phyloP scores from a whole-genome alignment of 2,329 filamentous ascomycete species.

The Epicoccum nigrum region DNA sequence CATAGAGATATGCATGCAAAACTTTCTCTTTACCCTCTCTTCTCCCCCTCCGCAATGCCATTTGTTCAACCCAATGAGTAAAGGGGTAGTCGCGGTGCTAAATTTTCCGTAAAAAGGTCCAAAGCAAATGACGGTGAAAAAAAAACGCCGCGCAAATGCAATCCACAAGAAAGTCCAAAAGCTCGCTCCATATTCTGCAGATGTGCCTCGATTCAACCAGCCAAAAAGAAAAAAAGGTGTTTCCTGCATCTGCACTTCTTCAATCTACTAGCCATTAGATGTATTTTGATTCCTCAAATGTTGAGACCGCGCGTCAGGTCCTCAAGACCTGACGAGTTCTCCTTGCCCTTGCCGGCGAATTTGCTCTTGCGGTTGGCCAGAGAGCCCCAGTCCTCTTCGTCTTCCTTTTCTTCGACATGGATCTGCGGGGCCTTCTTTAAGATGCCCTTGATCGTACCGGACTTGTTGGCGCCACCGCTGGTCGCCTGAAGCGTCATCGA shows the following conservation, averaged over 20 bases:
- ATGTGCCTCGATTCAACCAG: neutral
- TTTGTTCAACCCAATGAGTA: slow-evolving; percentile 14
- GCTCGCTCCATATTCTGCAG: slow-evolving; percentile 17
- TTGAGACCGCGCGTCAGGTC: slow-evolving; percentile 37
- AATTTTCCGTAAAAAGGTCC: slow-evolving; percentile 18
- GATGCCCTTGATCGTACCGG: slow-evolving; percentile 40
- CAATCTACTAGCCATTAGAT: slow-evolving; percentile 8
- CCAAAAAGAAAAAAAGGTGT: neutral
- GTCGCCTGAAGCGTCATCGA: slow-evolving; percentile 44
- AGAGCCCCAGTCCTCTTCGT: slow-evolving; percentile 44
- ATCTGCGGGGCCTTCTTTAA: slow-evolving; percentile 36
- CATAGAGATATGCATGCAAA: slow-evolving; percentile 4
- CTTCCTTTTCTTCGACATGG: slow-evolving; percentile 25
- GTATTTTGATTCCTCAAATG: slow-evolving; percentile 13
- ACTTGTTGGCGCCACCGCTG: slow-evolving; percentile 27
- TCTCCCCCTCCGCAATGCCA: slow-evolving; percentile 9
- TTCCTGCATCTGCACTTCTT: slow-evolving; percentile 1
- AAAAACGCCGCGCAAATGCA: slow-evolving; percentile 13
- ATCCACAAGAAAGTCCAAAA: neutral
- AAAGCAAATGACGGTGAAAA: neutral
- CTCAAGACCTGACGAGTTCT: slow-evolving; percentile 28
- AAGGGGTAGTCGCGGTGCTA: slow-evolving; percentile 21
- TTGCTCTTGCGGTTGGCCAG: slow-evolving; percentile 41
- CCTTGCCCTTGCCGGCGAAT: slow-evolving; percentile 24
- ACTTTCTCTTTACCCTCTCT: neutral